These are phyloP conservation scores for Diaporthe humulicola DNA, from an alignment of 2,329 filamentous ascomycete species.

Conservation along the genomic window DNA sequence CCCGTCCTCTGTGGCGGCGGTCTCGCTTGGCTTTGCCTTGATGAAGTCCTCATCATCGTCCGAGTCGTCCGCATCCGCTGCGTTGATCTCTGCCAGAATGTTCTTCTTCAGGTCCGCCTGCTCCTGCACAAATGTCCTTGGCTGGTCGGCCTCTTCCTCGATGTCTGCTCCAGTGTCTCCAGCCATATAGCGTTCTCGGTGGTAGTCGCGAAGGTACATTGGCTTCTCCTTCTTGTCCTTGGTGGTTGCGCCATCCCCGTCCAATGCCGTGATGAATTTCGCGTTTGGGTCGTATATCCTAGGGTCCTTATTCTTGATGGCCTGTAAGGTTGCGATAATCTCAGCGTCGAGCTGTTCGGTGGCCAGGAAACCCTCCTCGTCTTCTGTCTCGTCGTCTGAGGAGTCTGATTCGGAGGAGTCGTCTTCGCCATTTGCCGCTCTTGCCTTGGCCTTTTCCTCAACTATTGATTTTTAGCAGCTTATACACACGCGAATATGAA, in stretches of 20 bases:
- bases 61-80: slow-evolving; percentile 65
- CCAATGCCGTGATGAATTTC: slow-evolving; percentile 81
- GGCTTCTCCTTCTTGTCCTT: slow-evolving; percentile 81
- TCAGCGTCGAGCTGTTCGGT: slow-evolving; percentile 88
- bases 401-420: slow-evolving; percentile 73
- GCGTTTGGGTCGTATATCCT: slow-evolving; percentile 85
- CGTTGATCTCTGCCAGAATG: slow-evolving; percentile 85
- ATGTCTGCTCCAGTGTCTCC: slow-evolving; percentile 73
- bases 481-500: too few relatives aligned
- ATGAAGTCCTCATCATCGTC: slow-evolving; percentile 81
- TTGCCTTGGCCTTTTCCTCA: slow-evolving; percentile 83
- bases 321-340: slow-evolving; percentile 87
- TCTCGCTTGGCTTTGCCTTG: slow-evolving; percentile 72
- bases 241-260: slow-evolving; percentile 58
- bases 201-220: slow-evolving; percentile 89
- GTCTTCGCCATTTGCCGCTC: slow-evolving; percentile 61
- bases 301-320: slow-evolving; percentile 92
- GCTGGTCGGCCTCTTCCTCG: slow-evolving; percentile 59
- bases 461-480: slow-evolving; percentile 65
- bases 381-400: slow-evolving; percentile 83
- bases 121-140: slow-evolving; percentile 86
- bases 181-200: slow-evolving; percentile 87
- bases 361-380: slow-evolving; percentile 89
- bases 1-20: slow-evolving; percentile 54
- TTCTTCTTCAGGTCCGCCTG: slow-evolving; percentile 85